phyloP scores from a whole-genome alignment of 495 filamentous ascomycete species.

The Podospora appendiculata region DNA sequence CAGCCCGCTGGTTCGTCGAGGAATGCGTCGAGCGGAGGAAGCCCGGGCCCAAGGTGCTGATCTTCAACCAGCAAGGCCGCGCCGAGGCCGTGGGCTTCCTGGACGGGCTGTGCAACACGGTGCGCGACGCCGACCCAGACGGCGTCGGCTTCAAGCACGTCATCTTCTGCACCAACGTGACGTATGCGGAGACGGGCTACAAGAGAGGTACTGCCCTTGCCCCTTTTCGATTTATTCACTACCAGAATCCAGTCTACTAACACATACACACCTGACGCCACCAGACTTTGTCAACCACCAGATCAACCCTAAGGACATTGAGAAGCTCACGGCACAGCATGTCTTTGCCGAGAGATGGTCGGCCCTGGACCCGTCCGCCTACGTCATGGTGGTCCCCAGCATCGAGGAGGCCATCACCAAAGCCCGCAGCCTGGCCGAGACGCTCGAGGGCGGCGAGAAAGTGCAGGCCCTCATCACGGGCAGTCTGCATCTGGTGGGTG shows the following conservation, averaged over 20 bases:
- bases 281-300: conserved; percentile 71
- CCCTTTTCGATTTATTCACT: not conserved
- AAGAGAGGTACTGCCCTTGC: conserved; percentile 31
- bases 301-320: conserved; percentile 57
- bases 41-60: conserved; percentile 52
- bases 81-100: conserved; percentile 67
- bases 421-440: conserved; percentile 45
- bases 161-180: conserved; percentile 85
- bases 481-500: conserved; percentile 55
- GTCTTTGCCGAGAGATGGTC: conserved; percentile 68
- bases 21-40: conserved; percentile 31
- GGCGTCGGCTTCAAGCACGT: conserved; percentile 64
- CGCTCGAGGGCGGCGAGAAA: conserved; percentile 16
- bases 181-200: conserved; percentile 63
- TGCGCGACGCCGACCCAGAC: conserved; percentile 31
- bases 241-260: not conserved
- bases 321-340: conserved; percentile 63
- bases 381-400: conserved; percentile 60
- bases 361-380: conserved; percentile 50
- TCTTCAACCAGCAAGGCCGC: conserved; percentile 95
- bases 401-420: conserved; percentile 80
- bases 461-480: conserved; percentile 51
- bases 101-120: conserved; percentile 50
- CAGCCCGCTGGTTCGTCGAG: conserved; percentile 68
- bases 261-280: not conserved